Base-by-base conservation (phyloP, 1,284 basidiomycete species). In the Fomitopsis palustris region DNA sequence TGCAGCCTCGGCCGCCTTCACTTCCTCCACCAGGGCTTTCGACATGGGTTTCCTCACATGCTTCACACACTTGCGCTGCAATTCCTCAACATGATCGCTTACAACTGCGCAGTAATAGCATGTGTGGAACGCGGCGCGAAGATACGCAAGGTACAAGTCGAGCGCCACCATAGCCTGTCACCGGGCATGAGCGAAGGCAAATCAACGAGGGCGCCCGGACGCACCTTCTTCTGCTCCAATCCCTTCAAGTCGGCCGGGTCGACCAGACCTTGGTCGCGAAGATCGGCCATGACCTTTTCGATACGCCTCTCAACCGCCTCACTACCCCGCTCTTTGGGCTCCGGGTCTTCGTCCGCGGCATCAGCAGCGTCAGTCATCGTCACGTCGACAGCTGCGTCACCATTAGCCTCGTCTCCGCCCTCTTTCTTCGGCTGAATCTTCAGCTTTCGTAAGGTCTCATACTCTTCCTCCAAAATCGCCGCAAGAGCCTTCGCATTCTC, bases 91-190 rank as follows among this genome's bases (percentile, higher is more conserved):
- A 79, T 95, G 94, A 76, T 96, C 90, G 71, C 88, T 90, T 65
- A 92, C 85, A 71, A 93, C 88, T 67, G 92, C 88, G 79, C 95
- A 98, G 78, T 98, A 98, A 77, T 95, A 98, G 83, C 96, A 96
- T 70, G 91, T 88, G 82, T 93, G 83, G 76, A 90, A 94, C 55
- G 88, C 91, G 71, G 84, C 81, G 67, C 93, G 89, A 69, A 95
- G 78, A 75, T 94, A 94, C 56, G 86, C 85, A 73, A 95, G 79
- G 73, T 93, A 92, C 73, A 95, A 75, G 78, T 96, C 93, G 74
- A 95, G 81, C 67, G 90, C 81, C 70, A 92, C 78, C 68, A 84
- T 81, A 70, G 82, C 81, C 88, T 92, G 42, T 58, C 43, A 38
- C 53, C 37, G 53, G 62, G 7, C 41, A 8, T 31, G n/a, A 35